Evolutionary conservation across 1,139 yeast species (phyloP), one percentile per base, ranked within the genome.

Genomic region (Barnettozyma hawaiiensis): DNA sequence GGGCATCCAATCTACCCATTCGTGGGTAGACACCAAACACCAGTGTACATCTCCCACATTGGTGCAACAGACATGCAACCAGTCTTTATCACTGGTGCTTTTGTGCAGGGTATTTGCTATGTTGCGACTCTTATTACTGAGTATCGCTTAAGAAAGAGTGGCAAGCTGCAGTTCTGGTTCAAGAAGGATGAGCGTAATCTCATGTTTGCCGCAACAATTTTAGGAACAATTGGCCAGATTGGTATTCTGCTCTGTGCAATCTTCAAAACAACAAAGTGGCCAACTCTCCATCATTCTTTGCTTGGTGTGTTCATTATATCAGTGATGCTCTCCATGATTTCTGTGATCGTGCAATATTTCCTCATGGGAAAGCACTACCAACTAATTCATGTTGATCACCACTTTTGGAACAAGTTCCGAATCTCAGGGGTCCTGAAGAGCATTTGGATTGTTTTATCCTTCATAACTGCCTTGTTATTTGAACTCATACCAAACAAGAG

Each of bases 11-110:
- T 74, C 10, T 84, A 85, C 57, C 55, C 67, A 41, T 82, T 79
- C 60, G 75, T 81, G 71, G 61, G 65, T 20, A 59, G 63, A 3
- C 47, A 62, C 11, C 78, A 75, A 48, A 62, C 64, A 42, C 84
- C 89, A 34, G 80, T 84, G 7, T 89, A 83, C 63, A 76, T 90
- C 40, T 84, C 95, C 10, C 87, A 87, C 58, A 73, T 87, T 43
- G 96, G 90, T 7, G 96, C 96, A 12, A 84, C 95, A 2, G 80
- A 80, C 55, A 67, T 86, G 42, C 85, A 86, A 58, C 95, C 96
- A 2, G 64, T 87, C 18, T 89, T 89, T 63, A 86, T 89, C 36
- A 67, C 85, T n/a, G 81, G 95, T 58, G 69, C 85, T 3, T 86
- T 81, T 0, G 73, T 81, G 60, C 95, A 86, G 65, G 95, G 89